phyloP scores from a whole-genome alignment of 768 basidiomycete genomes.

The Suillus ampliporus region DNA sequence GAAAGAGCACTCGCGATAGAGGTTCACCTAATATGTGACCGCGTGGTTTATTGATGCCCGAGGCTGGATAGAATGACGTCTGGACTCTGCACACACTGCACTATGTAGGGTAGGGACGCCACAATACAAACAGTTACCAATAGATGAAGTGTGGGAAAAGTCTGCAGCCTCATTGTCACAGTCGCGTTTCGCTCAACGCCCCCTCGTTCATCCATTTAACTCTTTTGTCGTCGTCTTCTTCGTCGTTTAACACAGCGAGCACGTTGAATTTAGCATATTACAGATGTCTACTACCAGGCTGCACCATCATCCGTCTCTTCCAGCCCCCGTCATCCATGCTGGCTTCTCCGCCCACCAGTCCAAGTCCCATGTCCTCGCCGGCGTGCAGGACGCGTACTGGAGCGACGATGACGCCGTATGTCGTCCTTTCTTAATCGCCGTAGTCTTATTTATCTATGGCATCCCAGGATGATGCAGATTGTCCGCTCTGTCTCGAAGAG shows the following conservation, averaged over 20 bases:
- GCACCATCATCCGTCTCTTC: constrained; percentile 66
- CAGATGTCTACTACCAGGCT: constrained; percentile 60
- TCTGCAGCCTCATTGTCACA: constrained; percentile 5
- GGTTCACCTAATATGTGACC: no score
- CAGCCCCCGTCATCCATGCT: constrained; percentile 75
- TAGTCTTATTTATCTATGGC: constrained; percentile 25
- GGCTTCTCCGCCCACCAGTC: constrained; percentile 76
- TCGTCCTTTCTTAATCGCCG: constrained; percentile 20
- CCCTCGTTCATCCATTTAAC: constrained; percentile 5
- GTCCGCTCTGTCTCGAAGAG: constrained; percentile 97
- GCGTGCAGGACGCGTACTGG: constrained; percentile 97
- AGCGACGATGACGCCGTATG: constrained; percentile 88
- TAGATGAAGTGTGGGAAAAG: constrained; percentile 7
- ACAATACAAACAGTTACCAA: constrained; percentile 6
- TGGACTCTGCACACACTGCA: no score
- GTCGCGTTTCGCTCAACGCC: constrained; percentile 10
- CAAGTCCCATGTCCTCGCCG: constrained; percentile 85
- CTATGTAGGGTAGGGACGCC: background rate
- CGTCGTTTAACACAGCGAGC: constrained; percentile 18
- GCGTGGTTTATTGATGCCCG: no score
- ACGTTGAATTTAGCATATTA: background rate
- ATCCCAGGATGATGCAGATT: constrained; percentile 92
- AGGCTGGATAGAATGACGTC: no score
- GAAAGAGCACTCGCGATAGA: no score
- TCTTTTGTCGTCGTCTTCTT: constrained; percentile 19